Base-by-base conservation (phyloP, 2,329 filamentous ascomycete species). In the Microcera coccophila region DNA sequence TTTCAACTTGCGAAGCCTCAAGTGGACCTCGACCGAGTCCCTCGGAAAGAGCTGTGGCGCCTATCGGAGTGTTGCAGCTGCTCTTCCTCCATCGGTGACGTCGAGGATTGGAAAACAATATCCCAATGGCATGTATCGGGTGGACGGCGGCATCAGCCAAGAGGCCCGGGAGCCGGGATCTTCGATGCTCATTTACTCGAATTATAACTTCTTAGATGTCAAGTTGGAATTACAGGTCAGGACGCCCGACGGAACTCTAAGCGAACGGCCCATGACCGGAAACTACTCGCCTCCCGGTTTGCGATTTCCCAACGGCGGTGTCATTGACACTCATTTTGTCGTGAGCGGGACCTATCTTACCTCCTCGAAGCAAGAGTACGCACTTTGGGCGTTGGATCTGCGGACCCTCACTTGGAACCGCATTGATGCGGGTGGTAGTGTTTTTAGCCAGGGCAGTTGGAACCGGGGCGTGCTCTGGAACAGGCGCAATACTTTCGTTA, bases 121-220 rank as follows among this genome's bases (percentile, higher is more conserved):
- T 37, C 56, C 63, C 3, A 68, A 67, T 33, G 63, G 62, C 10
- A 53, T 63, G 14, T 64, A 70, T 32, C 66, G 70, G 5, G 60
- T 62, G 3, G 75, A 78, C 5, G 62, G 66, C 11, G 66, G 65
- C n/a, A 72, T 74, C 48, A 74, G 72, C 50, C 8, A 8, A 8
- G 78, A 82, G 50, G 49, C 57, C 3, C 72, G 74, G 21, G 79
- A 84, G 38, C 64, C 76, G 0, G 79, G 78, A 5, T 81, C 79
- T 2, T 83, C 81, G 2, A 96, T 97, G 90, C 76, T 98, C 49
- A 94, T 98, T 35, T 98, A 98, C 65, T 97, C 91, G 18, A 98
- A 98, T 63, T 98, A 98, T 68, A 97, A 98, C 66, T 98, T 98
- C 60, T 67, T 98, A 42, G 91, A 98, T 57, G 93, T 98, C 53